A percentile compares a stretch with the other conserved stretches of the same genome.
Conservation (phyloP, 1,284 basidiomycete species). For the Apiotrichum domesticum region DNA sequence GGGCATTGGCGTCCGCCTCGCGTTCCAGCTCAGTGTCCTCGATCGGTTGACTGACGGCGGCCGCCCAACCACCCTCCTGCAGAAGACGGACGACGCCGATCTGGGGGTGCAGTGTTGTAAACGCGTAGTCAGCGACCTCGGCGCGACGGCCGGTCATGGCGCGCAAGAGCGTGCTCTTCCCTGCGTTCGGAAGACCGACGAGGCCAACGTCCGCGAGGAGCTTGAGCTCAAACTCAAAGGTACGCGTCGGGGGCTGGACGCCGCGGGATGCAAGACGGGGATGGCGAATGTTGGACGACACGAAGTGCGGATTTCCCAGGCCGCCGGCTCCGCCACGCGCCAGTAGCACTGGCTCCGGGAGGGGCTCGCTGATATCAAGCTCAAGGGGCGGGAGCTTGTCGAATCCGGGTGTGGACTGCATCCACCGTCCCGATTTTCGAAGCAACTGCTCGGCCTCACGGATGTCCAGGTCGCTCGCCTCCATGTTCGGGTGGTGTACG, state of each 20-base stretch:
- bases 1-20: constrained; percentile 47
- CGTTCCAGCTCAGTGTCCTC: constrained; percentile 67
- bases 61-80: constrained; percentile 66
- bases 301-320: constrained; percentile 82
- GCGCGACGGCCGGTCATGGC: constrained; percentile 83
- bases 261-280: constrained; percentile 79
- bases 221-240: constrained; percentile 88
- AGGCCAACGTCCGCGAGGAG: constrained; percentile 88
- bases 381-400: constrained; percentile 56
- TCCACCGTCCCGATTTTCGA: constrained; percentile 57
- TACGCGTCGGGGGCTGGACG: constrained; percentile 70
- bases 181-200: constrained; percentile 87
- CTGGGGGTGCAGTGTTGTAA: constrained; percentile 92
- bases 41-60: constrained; percentile 51
- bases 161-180: constrained; percentile 73
- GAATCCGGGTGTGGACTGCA: constrained; percentile 22
- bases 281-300: constrained; percentile 52
- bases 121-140: constrained; percentile 84
- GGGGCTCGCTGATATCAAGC: constrained; percentile 53
- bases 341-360: constrained; percentile 58
- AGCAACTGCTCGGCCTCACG: constrained; percentile 61
- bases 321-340: constrained; percentile 78
- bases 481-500: constrained; percentile 68
- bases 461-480: constrained; percentile 61
- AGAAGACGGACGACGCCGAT: constrained; percentile 85